phyloP scores from a whole-genome alignment of 2,329 filamentous ascomycete genomes.

The Pseudogymnoascus sp. region DNA sequence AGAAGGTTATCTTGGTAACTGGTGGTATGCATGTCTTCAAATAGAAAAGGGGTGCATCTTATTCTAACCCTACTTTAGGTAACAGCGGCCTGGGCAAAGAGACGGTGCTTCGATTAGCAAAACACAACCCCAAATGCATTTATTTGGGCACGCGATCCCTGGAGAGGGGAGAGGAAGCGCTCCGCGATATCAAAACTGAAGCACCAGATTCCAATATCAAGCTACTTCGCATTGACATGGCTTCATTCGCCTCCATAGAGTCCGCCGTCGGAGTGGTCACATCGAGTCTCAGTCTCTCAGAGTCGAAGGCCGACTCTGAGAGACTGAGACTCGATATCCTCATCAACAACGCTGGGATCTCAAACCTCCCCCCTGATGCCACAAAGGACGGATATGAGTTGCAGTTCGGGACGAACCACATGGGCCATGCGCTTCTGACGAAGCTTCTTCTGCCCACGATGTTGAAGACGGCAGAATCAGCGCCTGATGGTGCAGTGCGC shows the following conservation, averaged over 20 bases:
- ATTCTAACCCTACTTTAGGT: background rate
- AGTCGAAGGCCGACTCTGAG: conserved; percentile 12
- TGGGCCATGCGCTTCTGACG: conserved; percentile 45
- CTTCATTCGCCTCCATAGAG: background rate
- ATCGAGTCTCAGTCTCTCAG: too few relatives aligned
- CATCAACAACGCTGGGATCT: conserved; percentile 34
- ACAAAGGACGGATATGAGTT: conserved; percentile 36
- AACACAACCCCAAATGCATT: conserved; percentile 15
- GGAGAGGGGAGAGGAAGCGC: conserved; percentile 29
- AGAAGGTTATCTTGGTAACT: conserved; percentile 38
- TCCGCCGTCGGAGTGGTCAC: conserved; percentile 1
- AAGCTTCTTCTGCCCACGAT: conserved; percentile 37
- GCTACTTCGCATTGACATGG: conserved; percentile 4
- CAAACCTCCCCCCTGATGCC: background rate
- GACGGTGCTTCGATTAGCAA: background rate
- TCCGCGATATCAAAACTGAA: conserved; percentile 27
- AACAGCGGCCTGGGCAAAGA: conserved; percentile 4
- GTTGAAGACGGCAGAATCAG: background rate
- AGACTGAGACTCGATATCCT: conserved; percentile 32
- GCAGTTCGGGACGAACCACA: conserved; percentile 43
- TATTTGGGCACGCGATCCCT: conserved; percentile 32
- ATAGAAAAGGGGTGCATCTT: background rate
- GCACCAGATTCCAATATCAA: conserved; percentile 8
- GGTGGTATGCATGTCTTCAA: conserved; percentile 28
- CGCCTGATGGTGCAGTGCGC: background rate